These are phyloP conservation scores for Prunus salicina DNA, from an alignment of 306 rosid genomes.

Conservation along the genomic window DNA sequence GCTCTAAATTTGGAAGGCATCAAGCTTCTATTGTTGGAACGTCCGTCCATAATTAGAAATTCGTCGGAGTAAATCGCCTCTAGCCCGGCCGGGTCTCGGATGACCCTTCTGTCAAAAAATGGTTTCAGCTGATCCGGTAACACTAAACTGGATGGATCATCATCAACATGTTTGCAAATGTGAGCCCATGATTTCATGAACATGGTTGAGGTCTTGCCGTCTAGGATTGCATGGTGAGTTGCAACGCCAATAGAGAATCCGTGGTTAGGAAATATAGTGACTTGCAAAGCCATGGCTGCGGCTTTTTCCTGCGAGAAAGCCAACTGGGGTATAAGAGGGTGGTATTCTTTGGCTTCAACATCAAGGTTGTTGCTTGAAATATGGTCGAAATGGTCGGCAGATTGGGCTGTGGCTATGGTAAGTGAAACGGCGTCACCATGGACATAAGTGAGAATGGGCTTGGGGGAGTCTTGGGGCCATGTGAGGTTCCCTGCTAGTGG, in stretches of 20 bases:
- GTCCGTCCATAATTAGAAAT: neutral
- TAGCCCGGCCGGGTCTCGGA: constrained; percentile 9
- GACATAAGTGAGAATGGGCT: neutral
- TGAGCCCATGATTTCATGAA: constrained; percentile 61
- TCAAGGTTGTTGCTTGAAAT: constrained; percentile 6
- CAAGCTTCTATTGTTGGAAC: constrained; percentile 11
- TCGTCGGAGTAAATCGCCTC: neutral
- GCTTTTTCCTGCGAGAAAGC: constrained; percentile 4
- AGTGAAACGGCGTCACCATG: constrained; percentile 35
- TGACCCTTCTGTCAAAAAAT: neutral
- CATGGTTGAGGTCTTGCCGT: constrained; percentile 41
- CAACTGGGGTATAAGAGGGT: constrained; percentile 36
- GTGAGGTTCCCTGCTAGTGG: constrained; percentile 48
- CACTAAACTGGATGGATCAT: neutral
- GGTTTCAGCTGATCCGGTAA: constrained; percentile 5
- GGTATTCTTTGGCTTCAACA: constrained; percentile 4
- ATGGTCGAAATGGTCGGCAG: constrained; percentile 21
- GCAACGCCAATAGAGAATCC: constrained; percentile 43
- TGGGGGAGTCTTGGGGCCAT: constrained; percentile 35
- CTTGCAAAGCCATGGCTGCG: constrained; percentile 36
- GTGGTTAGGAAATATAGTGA: constrained; percentile 40
- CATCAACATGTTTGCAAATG: constrained; percentile 14
- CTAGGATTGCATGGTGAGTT: constrained; percentile 44
- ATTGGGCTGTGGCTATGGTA: constrained; percentile 21
- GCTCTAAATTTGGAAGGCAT: too few relatives aligned